phyloP scores from a whole-genome alignment of 768 basidiomycete genomes.

The Termitomyces sp. region DNA sequence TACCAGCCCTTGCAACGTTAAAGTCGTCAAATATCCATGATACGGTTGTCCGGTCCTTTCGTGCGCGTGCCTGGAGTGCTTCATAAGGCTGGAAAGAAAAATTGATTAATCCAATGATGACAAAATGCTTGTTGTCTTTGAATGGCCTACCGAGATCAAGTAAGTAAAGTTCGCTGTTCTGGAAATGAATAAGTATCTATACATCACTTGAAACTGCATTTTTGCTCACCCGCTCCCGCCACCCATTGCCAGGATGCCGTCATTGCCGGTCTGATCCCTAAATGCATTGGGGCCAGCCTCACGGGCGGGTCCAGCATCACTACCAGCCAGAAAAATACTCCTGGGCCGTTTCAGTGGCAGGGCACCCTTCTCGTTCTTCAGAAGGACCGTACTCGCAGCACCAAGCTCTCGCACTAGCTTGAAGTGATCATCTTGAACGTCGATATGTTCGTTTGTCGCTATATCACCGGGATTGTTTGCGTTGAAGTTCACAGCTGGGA shows the following conservation, averaged over 20 bases:
- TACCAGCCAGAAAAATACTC: slow-evolving; percentile 57
- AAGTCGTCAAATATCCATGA: slow-evolving; percentile 71
- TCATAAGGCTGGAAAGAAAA: slow-evolving; percentile 54
- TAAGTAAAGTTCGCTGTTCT: slow-evolving; percentile 78
- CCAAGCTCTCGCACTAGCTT: slow-evolving; percentile 68
- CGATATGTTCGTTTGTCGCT: slow-evolving; percentile 52
- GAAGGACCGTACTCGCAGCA: slow-evolving; percentile 63
- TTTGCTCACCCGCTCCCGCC: slow-evolving; percentile 52
- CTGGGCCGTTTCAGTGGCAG: slow-evolving; percentile 57
- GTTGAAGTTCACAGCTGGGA: slow-evolving; percentile 69
- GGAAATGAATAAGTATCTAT: slow-evolving; percentile 22
- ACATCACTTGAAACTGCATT: slow-evolving; percentile 20
- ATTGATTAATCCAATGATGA: neutral
- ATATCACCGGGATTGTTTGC: slow-evolving; percentile 48
- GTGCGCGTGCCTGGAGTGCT: slow-evolving; percentile 71
- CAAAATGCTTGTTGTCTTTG: neutral
- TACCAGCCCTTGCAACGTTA: slow-evolving; percentile 45
- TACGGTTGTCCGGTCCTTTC: slow-evolving; percentile 55
- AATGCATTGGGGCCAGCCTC: slow-evolving; percentile 67
- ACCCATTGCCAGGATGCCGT: slow-evolving; percentile 81
- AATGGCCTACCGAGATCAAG: slow-evolving; percentile 55
- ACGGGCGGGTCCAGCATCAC: slow-evolving; percentile 54
- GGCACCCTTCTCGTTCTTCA: slow-evolving; percentile 61
- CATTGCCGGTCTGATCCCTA: slow-evolving; percentile 50
- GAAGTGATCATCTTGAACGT: slow-evolving; percentile 68